Conservation (phyloP, 208 protist species). For the Trypanosoma caninum region DNA sequence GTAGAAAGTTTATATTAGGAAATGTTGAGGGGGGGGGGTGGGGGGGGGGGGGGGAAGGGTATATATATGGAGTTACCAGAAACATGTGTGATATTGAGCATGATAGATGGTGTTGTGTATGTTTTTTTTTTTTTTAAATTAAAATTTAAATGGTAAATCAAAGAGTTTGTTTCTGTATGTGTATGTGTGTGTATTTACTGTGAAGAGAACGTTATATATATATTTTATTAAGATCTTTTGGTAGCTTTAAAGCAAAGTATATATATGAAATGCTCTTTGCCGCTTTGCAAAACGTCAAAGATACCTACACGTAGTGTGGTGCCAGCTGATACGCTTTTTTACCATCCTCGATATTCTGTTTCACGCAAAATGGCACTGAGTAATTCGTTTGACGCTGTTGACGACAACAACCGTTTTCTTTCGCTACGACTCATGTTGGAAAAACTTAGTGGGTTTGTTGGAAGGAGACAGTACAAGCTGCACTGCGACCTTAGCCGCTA, state of each 20-base stretch:
- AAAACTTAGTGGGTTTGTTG: slow-evolving; percentile 70
- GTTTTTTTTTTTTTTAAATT: slow-evolving; percentile 5
- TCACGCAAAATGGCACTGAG: slow-evolving; percentile 63
- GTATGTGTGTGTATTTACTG: too few species aligned
- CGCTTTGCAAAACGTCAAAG: slow-evolving; percentile 22
- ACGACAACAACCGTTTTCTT: slow-evolving; percentile 77
- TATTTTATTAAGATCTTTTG: too few species aligned
- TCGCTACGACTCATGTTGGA: slow-evolving; percentile 71
- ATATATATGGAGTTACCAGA: too few species aligned
- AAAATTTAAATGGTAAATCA: too few species aligned
- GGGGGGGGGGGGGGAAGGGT: background rate
- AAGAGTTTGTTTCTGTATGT: too few species aligned
- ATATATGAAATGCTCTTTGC: slow-evolving; percentile 11
- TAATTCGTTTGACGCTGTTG: slow-evolving; percentile 60
- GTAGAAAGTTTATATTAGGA: too few species aligned
- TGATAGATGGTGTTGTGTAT: too few species aligned
- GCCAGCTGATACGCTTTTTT: slow-evolving; percentile 32
- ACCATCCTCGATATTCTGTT: slow-evolving; percentile 62
- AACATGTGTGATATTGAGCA: background rate
- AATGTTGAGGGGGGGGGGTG: background rate
- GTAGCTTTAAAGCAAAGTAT: too few species aligned
- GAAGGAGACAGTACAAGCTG: slow-evolving; percentile 87
- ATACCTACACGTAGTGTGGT: slow-evolving; percentile 54
- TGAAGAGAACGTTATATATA: too few species aligned
- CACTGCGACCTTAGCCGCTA: slow-evolving; percentile 39